These are phyloP conservation scores for Sporothrix globosa DNA, from an alignment of 2,329 filamentous ascomycete genomes.

Conservation along the genomic window DNA sequence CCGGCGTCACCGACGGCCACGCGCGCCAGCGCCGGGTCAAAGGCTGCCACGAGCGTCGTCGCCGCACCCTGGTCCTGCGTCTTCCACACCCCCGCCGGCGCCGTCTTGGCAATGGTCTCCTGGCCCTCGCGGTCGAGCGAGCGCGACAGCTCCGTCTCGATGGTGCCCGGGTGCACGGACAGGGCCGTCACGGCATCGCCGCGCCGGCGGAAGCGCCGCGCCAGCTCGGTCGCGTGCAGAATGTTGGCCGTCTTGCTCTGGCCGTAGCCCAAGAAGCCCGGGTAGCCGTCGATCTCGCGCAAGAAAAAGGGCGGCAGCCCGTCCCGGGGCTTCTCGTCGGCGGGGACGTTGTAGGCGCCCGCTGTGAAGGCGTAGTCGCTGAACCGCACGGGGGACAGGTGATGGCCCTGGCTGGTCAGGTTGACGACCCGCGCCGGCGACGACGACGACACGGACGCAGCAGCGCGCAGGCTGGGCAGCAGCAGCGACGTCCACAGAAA, in stretches of 20 bases:
- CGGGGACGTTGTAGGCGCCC: slow-evolving; percentile 44
- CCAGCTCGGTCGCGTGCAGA: slow-evolving; percentile 46
- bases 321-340: slow-evolving; percentile 34
- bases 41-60: slow-evolving; percentile 49
- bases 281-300: slow-evolving; percentile 36
- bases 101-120: slow-evolving; percentile 39
- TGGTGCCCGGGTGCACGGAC: slow-evolving; percentile 46
- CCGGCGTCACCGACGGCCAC: slow-evolving; percentile 36
- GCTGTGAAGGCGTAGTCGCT: slow-evolving; percentile 49
- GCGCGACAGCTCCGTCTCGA: slow-evolving; percentile 40
- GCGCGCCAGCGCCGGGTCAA: slow-evolving; percentile 45
- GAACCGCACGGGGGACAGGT: slow-evolving; percentile 47
- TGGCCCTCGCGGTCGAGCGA: slow-evolving; percentile 38
- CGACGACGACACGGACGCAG: background rate
- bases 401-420: slow-evolving; percentile 47
- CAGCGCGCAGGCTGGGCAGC: slow-evolving; percentile 45
- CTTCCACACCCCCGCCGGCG: slow-evolving; percentile 44
- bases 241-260: slow-evolving; percentile 56
- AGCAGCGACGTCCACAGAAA: slow-evolving; percentile 54
- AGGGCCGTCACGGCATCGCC: slow-evolving; percentile 39
- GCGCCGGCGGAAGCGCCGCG: slow-evolving; percentile 40
- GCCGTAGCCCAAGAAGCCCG: slow-evolving; percentile 49
- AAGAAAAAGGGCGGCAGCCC: slow-evolving; percentile 28
- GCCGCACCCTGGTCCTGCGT: slow-evolving; percentile 46
- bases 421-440: slow-evolving; percentile 47